Base-by-base conservation (phyloP, 1,284 basidiomycete species). In the Phlebopus sp. region DNA sequence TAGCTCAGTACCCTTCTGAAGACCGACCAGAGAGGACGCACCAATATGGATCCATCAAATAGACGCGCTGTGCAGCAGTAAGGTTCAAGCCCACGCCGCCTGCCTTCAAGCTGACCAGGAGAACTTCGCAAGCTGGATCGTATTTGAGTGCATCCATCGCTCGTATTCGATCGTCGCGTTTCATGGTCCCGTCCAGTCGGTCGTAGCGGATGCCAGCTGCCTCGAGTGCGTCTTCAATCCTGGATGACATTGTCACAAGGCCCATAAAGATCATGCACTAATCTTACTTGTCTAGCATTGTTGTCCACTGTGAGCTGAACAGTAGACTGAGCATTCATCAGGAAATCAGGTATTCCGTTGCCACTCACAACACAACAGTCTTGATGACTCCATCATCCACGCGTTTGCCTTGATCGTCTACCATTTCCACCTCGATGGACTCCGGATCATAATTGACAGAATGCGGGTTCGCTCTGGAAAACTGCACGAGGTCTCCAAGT, bases 31-130 rank as follows among this genome's bases (percentile, higher is more conserved):
- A 31, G 21, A 49, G 30, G 27, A 59, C 77, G 51, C 66, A 88
- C 92, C 93, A 97, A 68, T 95, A 96, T 35, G 94, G 94, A 68
- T 97, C 94, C 81, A 97, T 90, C 37, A 97, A 74, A 66, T 96
- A 97, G 17, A 93, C 92, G 25, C 95, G 82, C 58, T 89, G 88
- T 17, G 92, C 92, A n/a, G 90, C 83, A 1, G 92, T 94, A 44
- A 97, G 78, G 66, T 97, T 98, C 50, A 98, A 73, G 19, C 94
- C 97, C 2, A 99, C 97, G 43, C 97, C 97, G 47, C 97, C 97
- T 2, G 97, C 97, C 62, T 96, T 90, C 55, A 98, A 76, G 61
- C 92, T 97, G 57, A 99, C 93, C 27, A 99, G 79, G 47, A 99
- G 76, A 17, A 99, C 91, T 69, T 99, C 92, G 63, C 89, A 88